phyloP scores from a whole-genome alignment of 1,284 basidiomycete species.

The Cryptococcus sp. region DNA sequence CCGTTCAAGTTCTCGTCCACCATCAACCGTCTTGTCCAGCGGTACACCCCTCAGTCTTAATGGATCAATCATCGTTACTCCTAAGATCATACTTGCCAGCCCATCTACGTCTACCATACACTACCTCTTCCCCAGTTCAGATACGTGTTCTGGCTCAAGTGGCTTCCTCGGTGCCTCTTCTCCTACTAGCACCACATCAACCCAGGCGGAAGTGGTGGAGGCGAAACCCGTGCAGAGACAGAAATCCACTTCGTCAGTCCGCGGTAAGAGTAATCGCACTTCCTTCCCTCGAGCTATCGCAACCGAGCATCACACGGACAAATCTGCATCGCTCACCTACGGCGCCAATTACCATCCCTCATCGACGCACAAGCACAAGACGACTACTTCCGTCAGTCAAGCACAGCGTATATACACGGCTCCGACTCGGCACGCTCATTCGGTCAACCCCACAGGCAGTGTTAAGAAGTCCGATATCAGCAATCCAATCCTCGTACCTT shows the following conservation, averaged over 20 bases:
- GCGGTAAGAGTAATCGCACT: background rate
- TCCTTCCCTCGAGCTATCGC: too few species aligned
- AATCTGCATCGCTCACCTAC: background rate
- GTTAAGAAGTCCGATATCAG: conserved; percentile 13
- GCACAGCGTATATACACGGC: background rate
- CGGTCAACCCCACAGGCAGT: background rate
- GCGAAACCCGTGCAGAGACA: background rate
- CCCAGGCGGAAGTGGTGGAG: background rate
- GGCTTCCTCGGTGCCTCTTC: conserved; percentile 1
- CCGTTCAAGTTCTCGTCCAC: conserved; percentile 12
- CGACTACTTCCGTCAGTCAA: background rate
- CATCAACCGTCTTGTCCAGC: conserved; percentile 8
- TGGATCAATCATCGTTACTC: conserved; percentile 7
- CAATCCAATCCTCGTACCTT: conserved; percentile 4
- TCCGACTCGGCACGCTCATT: background rate
- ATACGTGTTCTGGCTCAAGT: conserved; percentile 9
- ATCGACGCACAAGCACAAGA: background rate
- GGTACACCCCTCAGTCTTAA: conserved; percentile 5
- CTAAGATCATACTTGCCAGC: conserved; percentile 27
- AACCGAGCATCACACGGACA: background rate
- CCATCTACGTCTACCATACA: conserved; percentile 28
- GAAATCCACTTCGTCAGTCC: background rate
- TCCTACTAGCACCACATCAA: background rate
- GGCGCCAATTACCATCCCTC: background rate
- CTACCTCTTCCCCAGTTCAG: conserved; percentile 25